Percentiles rank a stretch among this genome's conserved stretches.
Evolutionary conservation across 2,329 filamentous ascomycete species (phyloP).

Genomic region (Trichophaea hybrida): DNA sequence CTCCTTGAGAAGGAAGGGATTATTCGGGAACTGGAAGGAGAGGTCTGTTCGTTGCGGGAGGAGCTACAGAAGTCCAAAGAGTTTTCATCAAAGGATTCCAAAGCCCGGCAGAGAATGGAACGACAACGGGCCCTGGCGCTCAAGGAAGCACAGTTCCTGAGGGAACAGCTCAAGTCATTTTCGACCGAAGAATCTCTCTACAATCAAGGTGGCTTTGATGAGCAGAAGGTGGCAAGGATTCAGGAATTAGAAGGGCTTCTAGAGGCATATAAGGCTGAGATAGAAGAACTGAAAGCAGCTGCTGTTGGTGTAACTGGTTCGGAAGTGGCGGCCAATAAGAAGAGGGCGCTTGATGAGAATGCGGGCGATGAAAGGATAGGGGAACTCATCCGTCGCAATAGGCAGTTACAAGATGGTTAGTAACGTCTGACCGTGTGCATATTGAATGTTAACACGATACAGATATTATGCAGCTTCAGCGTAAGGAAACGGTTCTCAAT

Average conservation of each 20-base stretch:
- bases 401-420: slow-evolving; percentile 58
- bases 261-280: slow-evolving; percentile 70
- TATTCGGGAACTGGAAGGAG: slow-evolving; percentile 55
- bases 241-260: slow-evolving; percentile 73
- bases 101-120: slow-evolving; percentile 61
- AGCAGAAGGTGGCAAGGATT: slow-evolving; percentile 58
- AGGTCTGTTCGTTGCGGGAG: slow-evolving; percentile 35
- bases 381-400: slow-evolving; percentile 72
- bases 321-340: slow-evolving; percentile 38
- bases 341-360: slow-evolving; percentile 48
- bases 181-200: slow-evolving; percentile 84
- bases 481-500: slow-evolving; percentile 56
- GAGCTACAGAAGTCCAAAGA: slow-evolving; percentile 47
- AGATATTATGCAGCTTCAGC: slow-evolving; percentile 52
- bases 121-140: slow-evolving; percentile 70
- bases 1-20: slow-evolving; percentile 60
- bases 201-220: slow-evolving; percentile 64
- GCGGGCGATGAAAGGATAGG: slow-evolving; percentile 58
- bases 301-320: slow-evolving; percentile 31
- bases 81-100: slow-evolving; percentile 42
- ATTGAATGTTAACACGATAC: neutral
- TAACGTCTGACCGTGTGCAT: neutral
- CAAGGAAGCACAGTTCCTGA: slow-evolving; percentile 88
- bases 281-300: slow-evolving; percentile 51
- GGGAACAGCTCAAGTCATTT: slow-evolving; percentile 56